phyloP scores from a whole-genome alignment of 2,329 filamentous ascomycete species.

The Phaeomoniella chlamydospora region DNA sequence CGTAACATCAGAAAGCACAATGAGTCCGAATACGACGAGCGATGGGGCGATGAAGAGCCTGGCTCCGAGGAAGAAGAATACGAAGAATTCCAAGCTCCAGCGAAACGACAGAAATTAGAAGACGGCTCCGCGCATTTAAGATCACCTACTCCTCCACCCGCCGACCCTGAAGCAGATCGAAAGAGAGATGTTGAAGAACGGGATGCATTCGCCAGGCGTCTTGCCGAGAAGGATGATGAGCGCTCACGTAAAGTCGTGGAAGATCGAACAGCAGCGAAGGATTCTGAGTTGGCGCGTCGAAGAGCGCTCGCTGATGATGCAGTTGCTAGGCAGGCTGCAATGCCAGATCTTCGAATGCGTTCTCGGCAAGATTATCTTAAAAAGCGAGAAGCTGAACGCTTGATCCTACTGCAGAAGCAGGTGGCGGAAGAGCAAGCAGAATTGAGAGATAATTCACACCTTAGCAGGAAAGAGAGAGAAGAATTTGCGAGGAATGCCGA shows the following conservation, averaged over 20 bases:
- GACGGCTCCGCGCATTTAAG: slow-evolving; percentile 27
- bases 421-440: slow-evolving; percentile 81
- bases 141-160: slow-evolving; percentile 22
- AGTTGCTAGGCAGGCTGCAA: slow-evolving; percentile 51
- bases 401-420: slow-evolving; percentile 77
- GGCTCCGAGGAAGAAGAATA: slow-evolving; percentile 32
- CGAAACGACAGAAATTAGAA: slow-evolving; percentile 57
- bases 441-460: slow-evolving; percentile 55
- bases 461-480: slow-evolving; percentile 67
- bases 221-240: slow-evolving; percentile 57
- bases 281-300: slow-evolving; percentile 45
- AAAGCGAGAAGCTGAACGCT: slow-evolving; percentile 74
- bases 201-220: slow-evolving; percentile 63
- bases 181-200: slow-evolving; percentile 58
- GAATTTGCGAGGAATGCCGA: slow-evolving; percentile 85
- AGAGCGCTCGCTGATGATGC: slow-evolving; percentile 53
- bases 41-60: slow-evolving; percentile 68
- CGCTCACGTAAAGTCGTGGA: slow-evolving; percentile 55
- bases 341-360: slow-evolving; percentile 66
- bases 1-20: slow-evolving; percentile 1
- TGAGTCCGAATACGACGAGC: slow-evolving; percentile 51
- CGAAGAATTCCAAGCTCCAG: slow-evolving; percentile 51
- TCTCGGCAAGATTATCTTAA: slow-evolving; percentile 87
- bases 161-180: slow-evolving; percentile 42
- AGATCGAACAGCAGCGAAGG: slow-evolving; percentile 39